Evolutionary conservation across 2,329 filamentous ascomycete species (phyloP).

Genomic region (Pseudogymnoascus pannorum): DNA sequence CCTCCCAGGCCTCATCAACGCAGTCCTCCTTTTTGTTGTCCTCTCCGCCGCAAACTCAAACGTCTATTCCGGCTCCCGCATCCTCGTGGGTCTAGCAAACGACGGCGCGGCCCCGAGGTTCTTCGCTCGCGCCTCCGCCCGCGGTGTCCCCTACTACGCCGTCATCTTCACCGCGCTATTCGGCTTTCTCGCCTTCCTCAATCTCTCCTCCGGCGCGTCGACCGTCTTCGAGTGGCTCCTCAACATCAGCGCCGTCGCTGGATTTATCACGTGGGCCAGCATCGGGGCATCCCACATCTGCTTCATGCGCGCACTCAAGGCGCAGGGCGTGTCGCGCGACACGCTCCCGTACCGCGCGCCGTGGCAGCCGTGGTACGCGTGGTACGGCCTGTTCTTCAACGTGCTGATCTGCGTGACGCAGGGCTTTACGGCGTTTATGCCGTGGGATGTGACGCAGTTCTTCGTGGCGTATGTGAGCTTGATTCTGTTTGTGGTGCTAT

Average conservation of each 20-base stretch:
- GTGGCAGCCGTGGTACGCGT: conserved; percentile 56
- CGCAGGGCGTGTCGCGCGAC: conserved; percentile 49
- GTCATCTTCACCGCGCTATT: conserved; percentile 51
- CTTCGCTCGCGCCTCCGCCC: conserved; percentile 51
- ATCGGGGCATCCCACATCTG: conserved; percentile 58
- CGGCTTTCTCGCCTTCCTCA: conserved; percentile 60
- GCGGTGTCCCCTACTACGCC: conserved; percentile 56
- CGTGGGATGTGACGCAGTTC: conserved; percentile 53
- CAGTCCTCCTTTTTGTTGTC: conserved; percentile 68
- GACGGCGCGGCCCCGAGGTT: conserved; percentile 56
- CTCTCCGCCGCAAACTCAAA: conserved; percentile 73
- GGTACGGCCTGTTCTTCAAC: conserved; percentile 60
- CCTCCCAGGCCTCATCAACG: conserved; percentile 67
- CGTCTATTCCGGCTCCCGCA: conserved; percentile 64
- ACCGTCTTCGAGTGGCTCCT: conserved; percentile 66
- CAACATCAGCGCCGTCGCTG: conserved; percentile 61
- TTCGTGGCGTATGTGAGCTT: conserved; percentile 59
- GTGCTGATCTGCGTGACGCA: conserved; percentile 58
- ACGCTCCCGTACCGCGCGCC: conserved; percentile 54
- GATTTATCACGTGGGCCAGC: conserved; percentile 63
- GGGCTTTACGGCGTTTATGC: conserved; percentile 62
- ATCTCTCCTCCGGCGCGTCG: conserved; percentile 50
- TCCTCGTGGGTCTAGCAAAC: conserved; percentile 58
- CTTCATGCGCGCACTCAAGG: conserved; percentile 54
- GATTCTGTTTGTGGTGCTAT: conserved; percentile 54